Percentiles rank a stretch among this genome's conserved stretches.
Conservation (phyloP, 139 green algal genomes). For the Mychonastes homosphaera region DNA sequence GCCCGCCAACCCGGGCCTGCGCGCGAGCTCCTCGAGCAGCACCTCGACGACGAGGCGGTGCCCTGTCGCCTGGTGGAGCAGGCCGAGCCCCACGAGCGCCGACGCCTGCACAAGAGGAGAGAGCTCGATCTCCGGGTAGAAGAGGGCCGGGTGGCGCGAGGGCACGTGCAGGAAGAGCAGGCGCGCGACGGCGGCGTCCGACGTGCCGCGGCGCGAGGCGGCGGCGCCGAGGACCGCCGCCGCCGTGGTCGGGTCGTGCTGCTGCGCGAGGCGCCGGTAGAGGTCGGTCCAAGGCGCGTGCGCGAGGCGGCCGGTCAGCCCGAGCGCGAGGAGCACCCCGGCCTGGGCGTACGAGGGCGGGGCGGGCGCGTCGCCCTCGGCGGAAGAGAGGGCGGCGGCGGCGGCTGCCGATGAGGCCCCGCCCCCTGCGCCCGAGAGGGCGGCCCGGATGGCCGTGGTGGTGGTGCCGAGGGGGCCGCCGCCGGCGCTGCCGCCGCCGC, state of each 20-base stretch:
- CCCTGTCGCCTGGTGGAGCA: conserved; percentile 76
- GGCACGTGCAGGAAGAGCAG: conserved; percentile 94
- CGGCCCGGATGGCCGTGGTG: not conserved
- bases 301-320: no score
- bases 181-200: conserved; percentile 59
- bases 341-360: conserved; percentile 67
- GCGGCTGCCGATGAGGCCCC: not conserved
- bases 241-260: conserved; percentile 76
- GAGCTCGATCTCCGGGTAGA: conserved; percentile 92
- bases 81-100: conserved; percentile 72
- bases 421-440: not conserved
- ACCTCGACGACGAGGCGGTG: conserved; percentile 81
- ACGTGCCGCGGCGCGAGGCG: conserved; percentile 39
- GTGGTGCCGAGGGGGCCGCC: not conserved
- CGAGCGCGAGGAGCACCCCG: conserved; percentile 80
- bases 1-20: conserved; percentile 34
- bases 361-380: conserved; percentile 62
- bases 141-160: conserved; percentile 61
- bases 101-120: conserved; percentile 70
- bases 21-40: conserved; percentile 81
- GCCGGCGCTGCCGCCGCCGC: not conserved
- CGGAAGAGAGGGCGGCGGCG: conserved; percentile 40
- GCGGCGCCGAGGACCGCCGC: conserved; percentile 78
- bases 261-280: conserved; percentile 56
- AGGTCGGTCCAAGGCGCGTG: no score